Base-by-base conservation (phyloP, 2,329 filamentous ascomycete genomes). In the Ramularia collo-cygni region DNA sequence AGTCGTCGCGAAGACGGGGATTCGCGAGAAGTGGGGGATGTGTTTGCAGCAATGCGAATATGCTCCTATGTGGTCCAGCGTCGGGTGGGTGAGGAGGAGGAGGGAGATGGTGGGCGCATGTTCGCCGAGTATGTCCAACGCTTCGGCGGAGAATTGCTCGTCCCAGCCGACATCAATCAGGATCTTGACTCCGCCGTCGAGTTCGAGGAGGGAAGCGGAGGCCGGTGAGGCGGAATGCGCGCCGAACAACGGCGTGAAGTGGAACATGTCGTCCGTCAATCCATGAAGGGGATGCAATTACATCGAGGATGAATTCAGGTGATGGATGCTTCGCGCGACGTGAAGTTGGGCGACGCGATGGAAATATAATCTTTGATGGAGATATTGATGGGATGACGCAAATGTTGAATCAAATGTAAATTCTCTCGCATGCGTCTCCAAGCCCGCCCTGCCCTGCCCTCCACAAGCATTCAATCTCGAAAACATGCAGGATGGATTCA, bases 41-140 rank as follows among this genome's bases (percentile, higher is more conserved):
- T 95, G 83, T 65, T 95, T 95, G 79, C 92, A 96, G 70, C 89
- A 95, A 64, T 96, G 89, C 30, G 86, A 89, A 62, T 86, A 95
- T 43, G 92, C 92, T 52, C 86, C 90, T 41, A 98, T 76, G 67
- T 98, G 92, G 37, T 86, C 80, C 37, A 86, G 77, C 0, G 90
- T 98, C 47, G 92, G 85, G 63, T 98, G 92, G 1, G 92, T 98
- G 51, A 98, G 76, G 28, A 98, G 84, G 56, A 98, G 83, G 53
- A 98, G 74, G 3, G 92, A 96, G 30, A 98, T 75, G 0, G 90
- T 94, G 15, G 90, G 85, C 8, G 93, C 79, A 70, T 75, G 93
- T 84, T 87, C 92, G 66, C 96, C 90, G 46, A 98, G 76, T 65
- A 92, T 85, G 55, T 80, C 80, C 37, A 98, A 77, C 70, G 86